Conservation (phyloP, 2,329 filamentous ascomycete genomes). For the Mycosphaerella sp. region DNA sequence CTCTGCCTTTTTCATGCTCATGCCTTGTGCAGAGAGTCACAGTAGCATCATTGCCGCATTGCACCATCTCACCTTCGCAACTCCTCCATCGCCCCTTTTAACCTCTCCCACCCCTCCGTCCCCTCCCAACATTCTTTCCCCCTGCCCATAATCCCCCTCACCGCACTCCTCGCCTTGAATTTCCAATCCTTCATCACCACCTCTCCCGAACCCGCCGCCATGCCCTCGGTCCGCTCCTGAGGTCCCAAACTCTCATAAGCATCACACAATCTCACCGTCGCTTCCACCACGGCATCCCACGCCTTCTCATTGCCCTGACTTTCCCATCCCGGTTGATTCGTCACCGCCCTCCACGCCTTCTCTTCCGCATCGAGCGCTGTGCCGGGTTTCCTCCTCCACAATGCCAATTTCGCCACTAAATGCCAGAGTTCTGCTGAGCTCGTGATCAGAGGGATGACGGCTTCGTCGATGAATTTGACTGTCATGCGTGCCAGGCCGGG, state of each 20-base stretch:
- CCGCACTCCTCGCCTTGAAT: conserved; percentile 77
- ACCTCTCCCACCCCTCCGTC: conserved; percentile 57
- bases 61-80: too few species aligned
- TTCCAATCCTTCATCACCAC: conserved; percentile 74
- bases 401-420: conserved; percentile 62
- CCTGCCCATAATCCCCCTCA: conserved; percentile 75
- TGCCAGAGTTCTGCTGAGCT: conserved; percentile 69
- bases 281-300: conserved; percentile 67
- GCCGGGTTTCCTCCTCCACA: conserved; percentile 64
- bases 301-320: conserved; percentile 51
- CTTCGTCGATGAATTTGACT: conserved; percentile 64
- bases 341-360: conserved; percentile 76
- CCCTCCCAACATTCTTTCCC: conserved; percentile 79
- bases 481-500: conserved; percentile 55
- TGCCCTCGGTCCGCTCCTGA: conserved; percentile 47
- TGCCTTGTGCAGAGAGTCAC: too few species aligned
- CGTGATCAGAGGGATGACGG: conserved; percentile 78
- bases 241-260: conserved; percentile 68
- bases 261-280: conserved; percentile 75
- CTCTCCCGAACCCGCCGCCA: conserved; percentile 44
- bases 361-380: conserved; percentile 78
- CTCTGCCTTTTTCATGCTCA: too few species aligned
- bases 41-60: too few species aligned
- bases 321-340: conserved; percentile 49
- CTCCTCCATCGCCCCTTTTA: conserved; percentile 45